Evolutionary conservation across 345 rosid species (phyloP), one percentile per base, ranked within the genome.

Genomic region (Kandelia obovata): DNA sequence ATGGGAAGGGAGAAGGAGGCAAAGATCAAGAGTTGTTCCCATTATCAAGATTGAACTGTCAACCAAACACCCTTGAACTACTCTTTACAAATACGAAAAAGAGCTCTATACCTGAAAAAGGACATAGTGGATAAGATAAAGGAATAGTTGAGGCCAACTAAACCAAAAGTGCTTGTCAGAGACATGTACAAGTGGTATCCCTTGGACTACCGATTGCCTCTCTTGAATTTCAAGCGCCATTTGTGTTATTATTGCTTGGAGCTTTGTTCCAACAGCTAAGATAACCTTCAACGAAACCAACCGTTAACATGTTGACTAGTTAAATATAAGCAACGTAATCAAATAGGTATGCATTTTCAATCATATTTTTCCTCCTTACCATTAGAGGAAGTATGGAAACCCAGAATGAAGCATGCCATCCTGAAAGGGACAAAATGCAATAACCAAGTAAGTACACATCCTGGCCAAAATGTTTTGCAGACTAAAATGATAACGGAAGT

Each of bases 161-260:
- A 95, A 85, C 99, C 99, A 95, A 73, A 95, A 95, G 75, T 90
- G 86, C 60, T 79, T 70, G 74, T 95, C 94, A 43, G 96, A 85
- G 62, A 92, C 98, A 79, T 86, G 80, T 28, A 92, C 99, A 30
- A 95, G 90, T 59, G 98, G 99, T 86, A 95, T 88, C 77, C 98
- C 99, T 84, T 95, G 99, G 32, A 95, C 84, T 35, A 92, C 92
- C 0, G 93, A 90, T 30, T 95, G 94, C 76, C 89, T 92, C 73
- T 95, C 92, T 35, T 81, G 83, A 76, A 95, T 95, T 79, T 95
- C 99, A 32, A 95, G 28, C 6, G 99, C 98, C 99, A 95, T 92
- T 66, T 77, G 73, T 59, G 96, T 73, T 79, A 92, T 88, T 57
- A 92, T 87, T 17, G 88, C 87, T 66, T 92, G 99, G 74, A 92